phyloP scores from a whole-genome alignment of 768 basidiomycete genomes.

The Pholiota conissans region DNA sequence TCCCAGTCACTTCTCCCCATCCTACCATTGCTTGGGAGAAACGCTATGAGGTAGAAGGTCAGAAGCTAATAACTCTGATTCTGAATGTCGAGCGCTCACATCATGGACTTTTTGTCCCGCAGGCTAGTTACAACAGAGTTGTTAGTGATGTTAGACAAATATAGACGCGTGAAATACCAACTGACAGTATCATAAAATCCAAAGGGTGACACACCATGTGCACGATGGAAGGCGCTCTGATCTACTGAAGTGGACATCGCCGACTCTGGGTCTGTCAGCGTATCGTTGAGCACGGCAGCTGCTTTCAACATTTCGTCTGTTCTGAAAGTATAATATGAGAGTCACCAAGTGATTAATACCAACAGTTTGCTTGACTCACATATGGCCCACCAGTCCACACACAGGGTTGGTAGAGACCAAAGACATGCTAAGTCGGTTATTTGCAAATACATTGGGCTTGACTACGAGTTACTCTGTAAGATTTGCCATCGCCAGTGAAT shows the following conservation, averaged over 20 bases:
- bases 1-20: slow-evolving; percentile 26
- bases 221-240: slow-evolving; percentile 3
- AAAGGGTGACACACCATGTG: slow-evolving; percentile 5
- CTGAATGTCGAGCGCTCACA: neutral
- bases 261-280: slow-evolving; percentile 4
- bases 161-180: neutral
- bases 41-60: slow-evolving; percentile 15
- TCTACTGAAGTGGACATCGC: slow-evolving; percentile 4
- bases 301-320: slow-evolving; percentile 12
- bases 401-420: slow-evolving; percentile 32
- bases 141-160: neutral
- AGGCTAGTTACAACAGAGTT: neutral
- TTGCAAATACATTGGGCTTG: slow-evolving; percentile 35
- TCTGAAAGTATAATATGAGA: neutral
- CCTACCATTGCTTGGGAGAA: slow-evolving; percentile 33
- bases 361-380: slow-evolving; percentile 18
- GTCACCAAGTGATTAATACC: neutral
- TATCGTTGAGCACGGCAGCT: slow-evolving; percentile 2
- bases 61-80: slow-evolving; percentile 3
- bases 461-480: slow-evolving; percentile 21
- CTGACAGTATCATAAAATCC: slow-evolving; percentile 7
- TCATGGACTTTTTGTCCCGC: slow-evolving; percentile 5
- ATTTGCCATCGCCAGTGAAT: too few relatives aligned
- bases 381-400: slow-evolving; percentile 20
- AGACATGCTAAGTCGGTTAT: slow-evolving; percentile 39